Evolutionary conservation across 129 eudicot genomes (phyloP), one percentile per base, ranked within the genome.

Genomic region (Lactuca sativa): DNA sequence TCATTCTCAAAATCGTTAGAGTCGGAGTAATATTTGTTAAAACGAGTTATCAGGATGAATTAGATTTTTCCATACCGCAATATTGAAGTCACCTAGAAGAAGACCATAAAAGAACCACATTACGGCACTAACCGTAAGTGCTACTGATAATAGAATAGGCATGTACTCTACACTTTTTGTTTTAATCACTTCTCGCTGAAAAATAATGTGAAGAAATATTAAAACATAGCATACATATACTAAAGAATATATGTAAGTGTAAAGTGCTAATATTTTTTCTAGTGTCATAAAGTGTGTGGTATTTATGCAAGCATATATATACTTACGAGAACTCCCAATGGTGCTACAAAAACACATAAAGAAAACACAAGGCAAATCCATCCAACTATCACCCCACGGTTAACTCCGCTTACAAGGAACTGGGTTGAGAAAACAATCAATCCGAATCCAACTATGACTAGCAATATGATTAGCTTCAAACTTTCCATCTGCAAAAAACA

Each of bases 321-420:
- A 36, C 6, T 59, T 79, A 88, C 95, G 82, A 87, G 38, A 16
- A 87, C 73, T 54, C 84, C 53, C 8, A 88, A 77, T n/a, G 95
- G 95, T 4, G 43, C 31, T 41, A 37, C 36, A 8, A 56, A 31
- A 8, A 36, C 40, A 37, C 36, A 34, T 41, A 18, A 12, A 88
- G 36, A 21, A 6, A 41, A 56, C 15, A 30, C 62, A 49, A 89
- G 95, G 71, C 90, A 84, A 30, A 88, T 79, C 95, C 95, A 88
- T 59, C 95, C 95, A n/a, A 88, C 90, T 54, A 88, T 68, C 7
- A 41, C 49, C 8, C 66, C 75, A 34, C 90, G 86, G 41, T 43
- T 43, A 43, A 43, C 49, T 43, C 49, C 49, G 49, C 13, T 43
- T 43, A 12, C 49, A 8, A 43, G 69, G 64, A 83, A 81, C 9